Evolutionary conservation across 768 basidiomycete species (phyloP), one percentile per base, ranked within the genome.

Genomic region (Lentinula boryana): DNA sequence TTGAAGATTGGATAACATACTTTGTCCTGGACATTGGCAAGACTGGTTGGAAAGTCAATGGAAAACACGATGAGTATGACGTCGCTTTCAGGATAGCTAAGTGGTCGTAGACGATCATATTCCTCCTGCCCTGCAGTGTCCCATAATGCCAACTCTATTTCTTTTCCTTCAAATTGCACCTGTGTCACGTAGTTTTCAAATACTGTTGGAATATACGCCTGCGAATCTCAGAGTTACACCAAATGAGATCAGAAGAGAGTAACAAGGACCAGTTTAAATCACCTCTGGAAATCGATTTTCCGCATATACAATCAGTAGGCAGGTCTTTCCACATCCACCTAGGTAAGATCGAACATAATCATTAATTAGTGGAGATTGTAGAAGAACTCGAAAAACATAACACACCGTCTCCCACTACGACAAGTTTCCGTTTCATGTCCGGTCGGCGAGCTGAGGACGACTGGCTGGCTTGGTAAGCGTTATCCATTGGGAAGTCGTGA

Each of bases 41-140:
- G 85, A 70, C 89, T 92, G 10, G 88, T 87, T 7, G 94, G 95
- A 68, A 94, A 95, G 78, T 96, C 93, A 71, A 95, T 78, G 10
- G 92, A 93, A 78, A 96, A 97, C 32, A 95, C 93, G 66, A 96
- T 91, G 66, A 96, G 88, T 67, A 96, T 93, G 62, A 93, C 91
- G 69, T 93, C 84, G 78, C 87, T 89, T 72, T 94, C 91, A 18
- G 92, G 91, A 66, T 94, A 93, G 71, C 88, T 90, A 63, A 94
- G 78, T 18, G 91, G 91, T 65, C 91, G 82, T 60, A 95, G 81
- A 63, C 91, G 83, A 72, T 95, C 93, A 74, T 97, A 98, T 76
- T 98, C 95, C 75, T 98, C 95, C 72, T 97, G 95, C 31, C 95
- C 95, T 0, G 95, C 95, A 1, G 95, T 98, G 74, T 98, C 95